Percentiles rank a stretch among this genome's conserved stretches.
phyloP scores from a whole-genome alignment of 2,329 filamentous ascomycete genomes.

The Fusarium equiseti region DNA sequence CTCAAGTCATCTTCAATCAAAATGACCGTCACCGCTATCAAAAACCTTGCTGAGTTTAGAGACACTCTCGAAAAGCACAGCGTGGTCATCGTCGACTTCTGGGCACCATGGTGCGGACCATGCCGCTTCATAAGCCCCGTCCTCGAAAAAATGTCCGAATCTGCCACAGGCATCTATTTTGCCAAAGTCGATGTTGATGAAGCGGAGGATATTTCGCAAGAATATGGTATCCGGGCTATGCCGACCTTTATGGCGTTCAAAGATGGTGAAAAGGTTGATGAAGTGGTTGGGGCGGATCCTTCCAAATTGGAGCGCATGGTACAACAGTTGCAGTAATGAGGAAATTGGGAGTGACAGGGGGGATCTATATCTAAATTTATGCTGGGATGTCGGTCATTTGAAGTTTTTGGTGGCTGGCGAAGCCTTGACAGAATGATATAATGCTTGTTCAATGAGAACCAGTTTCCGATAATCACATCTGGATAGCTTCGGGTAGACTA shows the following conservation, averaged over 20 bases:
- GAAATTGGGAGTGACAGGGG: too few species aligned
- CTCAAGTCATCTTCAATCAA: background rate
- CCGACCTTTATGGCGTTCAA: constrained; percentile 9
- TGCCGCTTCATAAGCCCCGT: constrained; percentile 10
- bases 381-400: too few species aligned
- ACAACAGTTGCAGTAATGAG: too few species aligned
- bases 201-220: background rate
- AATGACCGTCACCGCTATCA: background rate
- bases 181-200: constrained; percentile 6
- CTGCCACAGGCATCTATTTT: background rate
- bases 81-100: constrained; percentile 9
- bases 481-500: too few species aligned
- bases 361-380: too few species aligned
- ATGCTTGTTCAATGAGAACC: too few species aligned
- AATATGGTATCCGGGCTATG: constrained; percentile 11
- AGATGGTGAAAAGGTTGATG: background rate
- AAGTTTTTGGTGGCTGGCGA: too few species aligned
- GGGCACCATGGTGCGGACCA: constrained; percentile 23
- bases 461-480: too few species aligned
- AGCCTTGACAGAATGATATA: too few species aligned
- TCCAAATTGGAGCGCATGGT: background rate
- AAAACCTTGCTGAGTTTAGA: background rate
- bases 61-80: background rate
- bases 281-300: background rate
- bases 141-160: background rate